Base-by-base conservation (phyloP, 805 yeast species). In the Lachancea fermentati region DNA sequence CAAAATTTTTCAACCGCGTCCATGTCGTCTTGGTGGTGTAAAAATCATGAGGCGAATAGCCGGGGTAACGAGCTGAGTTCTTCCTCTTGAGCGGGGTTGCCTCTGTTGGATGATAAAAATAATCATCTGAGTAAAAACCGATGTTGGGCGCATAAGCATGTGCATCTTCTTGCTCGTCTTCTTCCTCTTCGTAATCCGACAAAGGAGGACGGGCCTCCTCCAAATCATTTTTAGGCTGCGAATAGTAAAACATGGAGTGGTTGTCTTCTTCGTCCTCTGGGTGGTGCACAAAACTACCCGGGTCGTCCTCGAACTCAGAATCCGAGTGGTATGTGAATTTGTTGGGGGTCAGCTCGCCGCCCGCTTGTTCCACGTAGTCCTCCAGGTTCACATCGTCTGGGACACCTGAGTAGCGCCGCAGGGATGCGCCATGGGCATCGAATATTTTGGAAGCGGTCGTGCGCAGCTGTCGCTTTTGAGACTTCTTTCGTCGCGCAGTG, bases 371-470 rank as follows among this genome's bases (percentile, higher is more conserved):
- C 31, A 68, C 64, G 41, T 63, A 65, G 42, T 68, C 73, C 41
- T 68, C 73, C 22, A 64, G 52, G 46, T 69, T 67, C 11, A 68
- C 70, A 54, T 78, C 79, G 52, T 78, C 82, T 0, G 83, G 83
- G 2, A 78, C 74, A 15, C 83, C 85, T 15, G 88, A 79, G 52
- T 83, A 82, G 25, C 88, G 65, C 52, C 89, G 69, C 4, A 86
- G 77, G 34, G 79, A 83, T 0, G 81, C 76, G 1, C 86, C 88
- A 49, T 77, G 81, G 9, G 77, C 73, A 51, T 83, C 91, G 58
- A 84, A 83, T 4, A 83, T 62, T 46, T 80, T 79, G 1, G 88
- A 81, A 0, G 88, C 80, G 1, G 87, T 81, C 2, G 88, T 77
- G 30, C 84, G 60, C 33, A 78, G 62, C 37, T 72, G 77, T 34